Conservation (phyloP, 768 basidiomycete species). For the Lactarius deliciosus region DNA sequence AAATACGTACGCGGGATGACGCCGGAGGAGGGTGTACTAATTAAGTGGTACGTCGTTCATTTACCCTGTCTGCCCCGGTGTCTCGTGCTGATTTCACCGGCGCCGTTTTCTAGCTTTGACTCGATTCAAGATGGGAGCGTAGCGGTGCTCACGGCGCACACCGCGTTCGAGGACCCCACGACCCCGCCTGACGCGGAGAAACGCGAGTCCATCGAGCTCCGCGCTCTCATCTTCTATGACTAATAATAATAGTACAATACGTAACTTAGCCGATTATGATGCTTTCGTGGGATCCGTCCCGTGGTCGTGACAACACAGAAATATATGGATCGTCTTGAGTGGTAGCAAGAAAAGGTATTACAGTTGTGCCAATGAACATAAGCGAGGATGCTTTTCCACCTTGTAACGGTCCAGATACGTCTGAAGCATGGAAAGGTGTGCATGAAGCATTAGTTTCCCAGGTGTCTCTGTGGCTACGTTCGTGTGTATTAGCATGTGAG, state of each 20-base stretch:
- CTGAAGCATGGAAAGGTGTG: no score
- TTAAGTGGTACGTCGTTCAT: slow-evolving; percentile 43
- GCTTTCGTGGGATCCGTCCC: background rate
- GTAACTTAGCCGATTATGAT: background rate
- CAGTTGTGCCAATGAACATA: background rate
- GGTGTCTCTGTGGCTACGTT: no score
- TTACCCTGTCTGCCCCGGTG: background rate
- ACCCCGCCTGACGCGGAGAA: slow-evolving; percentile 50
- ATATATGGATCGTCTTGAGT: no score
- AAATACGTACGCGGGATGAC: slow-evolving; percentile 46
- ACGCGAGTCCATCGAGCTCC: slow-evolving; percentile 60
- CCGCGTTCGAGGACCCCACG: slow-evolving; percentile 54
- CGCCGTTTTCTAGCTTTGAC: slow-evolving; percentile 35
- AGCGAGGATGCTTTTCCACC: no score
- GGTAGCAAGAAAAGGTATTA: no score
- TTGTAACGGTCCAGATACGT: no score
- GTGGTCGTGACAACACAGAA: background rate
- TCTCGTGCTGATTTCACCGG: slow-evolving; percentile 11
- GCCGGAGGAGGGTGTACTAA: slow-evolving; percentile 47
- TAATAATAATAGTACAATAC: slow-evolving; percentile 14
- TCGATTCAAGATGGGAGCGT: slow-evolving; percentile 44
- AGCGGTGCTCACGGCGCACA: slow-evolving; percentile 60
- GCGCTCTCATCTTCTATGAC: slow-evolving; percentile 65
- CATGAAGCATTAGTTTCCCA: no score
- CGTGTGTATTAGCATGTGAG: no score